Evolutionary conservation across 2,329 filamentous ascomycete genomes (phyloP).

Genomic region (Calonectria pseudoreteaudii): DNA sequence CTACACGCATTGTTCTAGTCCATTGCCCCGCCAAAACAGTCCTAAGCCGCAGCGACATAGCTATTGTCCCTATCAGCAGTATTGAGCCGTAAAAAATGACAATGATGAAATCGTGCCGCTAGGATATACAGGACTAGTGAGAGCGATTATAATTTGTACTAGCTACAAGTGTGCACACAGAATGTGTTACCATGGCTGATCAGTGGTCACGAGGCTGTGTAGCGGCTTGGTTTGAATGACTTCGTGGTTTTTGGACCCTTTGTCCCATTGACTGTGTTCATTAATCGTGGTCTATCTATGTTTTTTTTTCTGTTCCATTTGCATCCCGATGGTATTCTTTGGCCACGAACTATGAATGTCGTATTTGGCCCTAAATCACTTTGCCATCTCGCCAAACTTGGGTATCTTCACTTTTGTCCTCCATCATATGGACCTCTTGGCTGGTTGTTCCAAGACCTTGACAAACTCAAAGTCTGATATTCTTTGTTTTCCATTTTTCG

Average conservation of each 20-base stretch:
- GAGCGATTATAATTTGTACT: not conserved
- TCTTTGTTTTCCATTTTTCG: not conserved
- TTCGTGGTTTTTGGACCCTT: slow-evolving; percentile 10
- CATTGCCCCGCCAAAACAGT: slow-evolving; percentile 40
- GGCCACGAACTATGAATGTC: not conserved
- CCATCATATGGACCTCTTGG: not conserved
- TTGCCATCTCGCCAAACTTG: not conserved
- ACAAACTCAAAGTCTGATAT: not conserved
- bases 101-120: not conserved
- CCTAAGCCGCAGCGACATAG: not conserved
- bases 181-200: not conserved
- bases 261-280: not conserved
- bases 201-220: not conserved
- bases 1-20: slow-evolving; percentile 13
- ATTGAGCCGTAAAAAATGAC: not conserved
- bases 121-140: not conserved
- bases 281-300: slow-evolving; percentile 15
- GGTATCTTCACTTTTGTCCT: slow-evolving; percentile 9
- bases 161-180: not conserved
- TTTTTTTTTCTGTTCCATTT: not conserved
- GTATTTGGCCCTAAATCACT: not conserved
- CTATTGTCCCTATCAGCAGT: slow-evolving; percentile 16
- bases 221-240: not conserved
- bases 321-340: not conserved
- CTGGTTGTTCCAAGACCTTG: not conserved